Evolutionary conservation across 805 yeast species (phyloP).

Genomic region (Starmerella vaccinii): DNA sequence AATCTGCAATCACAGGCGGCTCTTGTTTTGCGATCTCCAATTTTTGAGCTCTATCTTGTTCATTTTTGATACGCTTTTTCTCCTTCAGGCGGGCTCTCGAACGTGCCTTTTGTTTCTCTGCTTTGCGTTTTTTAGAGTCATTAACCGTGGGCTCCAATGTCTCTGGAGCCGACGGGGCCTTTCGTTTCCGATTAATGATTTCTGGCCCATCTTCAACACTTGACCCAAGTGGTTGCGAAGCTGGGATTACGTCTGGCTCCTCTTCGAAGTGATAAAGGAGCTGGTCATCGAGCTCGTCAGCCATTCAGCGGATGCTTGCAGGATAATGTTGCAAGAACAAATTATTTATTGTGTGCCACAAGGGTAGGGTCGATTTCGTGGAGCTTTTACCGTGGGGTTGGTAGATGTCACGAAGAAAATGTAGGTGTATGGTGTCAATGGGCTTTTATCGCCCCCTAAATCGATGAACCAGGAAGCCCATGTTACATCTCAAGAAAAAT

Average conservation of each 20-base stretch:
- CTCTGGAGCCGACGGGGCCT: conserved; percentile 13
- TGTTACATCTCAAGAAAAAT: no score
- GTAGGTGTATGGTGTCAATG: no score
- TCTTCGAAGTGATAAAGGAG: conserved; percentile 48
- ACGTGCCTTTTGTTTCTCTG: conserved; percentile 20
- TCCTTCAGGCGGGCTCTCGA: conserved; percentile 20
- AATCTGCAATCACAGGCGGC: conserved; percentile 57
- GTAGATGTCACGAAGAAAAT: no score
- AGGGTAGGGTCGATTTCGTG: neutral
- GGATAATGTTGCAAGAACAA: neutral
- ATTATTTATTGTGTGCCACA: neutral
- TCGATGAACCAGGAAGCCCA: no score
- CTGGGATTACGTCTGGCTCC: conserved; percentile 20
- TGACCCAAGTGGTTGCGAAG: neutral
- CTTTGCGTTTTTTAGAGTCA: conserved; percentile 2
- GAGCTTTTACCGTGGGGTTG: no score
- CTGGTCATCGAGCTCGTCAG: conserved; percentile 75
- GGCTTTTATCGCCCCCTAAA: no score
- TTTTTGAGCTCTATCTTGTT: conserved; percentile 39
- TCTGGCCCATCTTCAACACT: neutral
- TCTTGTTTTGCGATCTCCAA: conserved; percentile 43
- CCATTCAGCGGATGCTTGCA: conserved; percentile 26
- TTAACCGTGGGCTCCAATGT: no score
- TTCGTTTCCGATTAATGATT: conserved; percentile 8
- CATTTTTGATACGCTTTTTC: conserved; percentile 17